Evolutionary conservation across 2,329 filamentous ascomycete genomes (phyloP), one percentile per base, ranked within the genome.

Genomic region (Trichophyton equinum): DNA sequence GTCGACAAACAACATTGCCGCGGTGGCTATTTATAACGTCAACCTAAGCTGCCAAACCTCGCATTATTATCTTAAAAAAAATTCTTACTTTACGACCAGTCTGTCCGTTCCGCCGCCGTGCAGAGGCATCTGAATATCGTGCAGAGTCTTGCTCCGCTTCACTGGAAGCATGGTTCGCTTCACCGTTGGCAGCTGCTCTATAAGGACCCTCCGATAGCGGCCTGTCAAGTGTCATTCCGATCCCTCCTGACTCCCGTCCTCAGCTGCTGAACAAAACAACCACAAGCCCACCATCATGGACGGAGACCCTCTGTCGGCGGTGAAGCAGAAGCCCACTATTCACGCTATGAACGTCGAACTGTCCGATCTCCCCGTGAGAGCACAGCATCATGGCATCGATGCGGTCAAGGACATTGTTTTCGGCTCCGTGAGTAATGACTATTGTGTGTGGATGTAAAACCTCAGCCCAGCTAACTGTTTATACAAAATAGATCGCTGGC

Each of bases 351-450:
- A 72, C 56, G 73, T 76, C 69, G 74, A 76, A 60, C 65, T 75
- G 36, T 70, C 74, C 61, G 67, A 71, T 58, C 67, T 75, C 22
- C 72, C 73, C 22, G 58, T 60, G 25, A 59, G 61, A 38, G 63
- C 64, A 15, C 72, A 72, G 58, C 74, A 74, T 61, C 79, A 83
- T 68, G 79, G 79, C 57, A 66, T 79, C 33, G 87, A 94, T 69
- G 89, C 89, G 4, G 69, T 92, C 46, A 91, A 96, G 74, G 91
- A 97, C 70, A 83, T 99, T 61, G 71, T 86, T 9, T 97, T 90
- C 73, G 94, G 94, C 72, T 96, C 92, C 62, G 84, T 91, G 75
- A 73, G 85, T 75, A 62, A 18, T 58, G 20, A 25, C n/a, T 38
- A 18, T 58, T 60, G 7, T 42, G 60, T 51, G 42, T 4, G 18